phyloP scores from a whole-genome alignment of 306 rosid species.

The Comarum palustre region DNA sequence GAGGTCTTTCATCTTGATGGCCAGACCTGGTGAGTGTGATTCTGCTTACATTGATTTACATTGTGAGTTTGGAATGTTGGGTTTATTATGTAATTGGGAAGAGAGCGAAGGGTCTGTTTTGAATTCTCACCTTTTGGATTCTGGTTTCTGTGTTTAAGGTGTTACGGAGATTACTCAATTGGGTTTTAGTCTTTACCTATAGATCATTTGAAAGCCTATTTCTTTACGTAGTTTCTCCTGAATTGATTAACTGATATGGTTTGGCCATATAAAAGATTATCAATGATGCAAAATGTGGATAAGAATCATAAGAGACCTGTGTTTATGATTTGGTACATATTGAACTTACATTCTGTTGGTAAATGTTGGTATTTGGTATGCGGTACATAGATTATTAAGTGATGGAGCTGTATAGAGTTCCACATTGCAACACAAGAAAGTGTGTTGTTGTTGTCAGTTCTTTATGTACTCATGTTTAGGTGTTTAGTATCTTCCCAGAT shows the following conservation, averaged over 20 bases:
- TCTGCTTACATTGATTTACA: constrained; percentile 4
- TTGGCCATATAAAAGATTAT: not conserved
- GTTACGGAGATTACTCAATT: not conserved
- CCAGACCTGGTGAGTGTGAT: constrained; percentile 50
- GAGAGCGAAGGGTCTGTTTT: constrained; percentile 4
- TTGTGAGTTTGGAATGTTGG: constrained; percentile 9
- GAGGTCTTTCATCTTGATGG: constrained; percentile 66
- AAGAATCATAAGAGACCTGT: not conserved
- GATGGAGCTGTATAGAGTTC: not conserved
- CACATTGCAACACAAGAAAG: not conserved
- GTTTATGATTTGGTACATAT: not conserved
- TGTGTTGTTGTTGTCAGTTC: not conserved
- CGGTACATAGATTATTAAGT: not conserved
- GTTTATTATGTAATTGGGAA: not conserved
- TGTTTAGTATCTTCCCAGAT: not conserved
- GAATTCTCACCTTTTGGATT: not conserved
- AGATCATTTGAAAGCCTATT: not conserved
- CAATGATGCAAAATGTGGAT: not conserved
- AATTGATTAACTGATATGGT: not conserved
- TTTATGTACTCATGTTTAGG: not conserved
- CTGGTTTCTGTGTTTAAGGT: not conserved
- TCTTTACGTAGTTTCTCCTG: not conserved
- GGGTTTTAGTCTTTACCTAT: not conserved
- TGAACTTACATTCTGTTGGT: not conserved
- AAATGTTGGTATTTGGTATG: not conserved